Conservation (phyloP, 177 flowering plant genomes). For the Vitis hybrid region DNA sequence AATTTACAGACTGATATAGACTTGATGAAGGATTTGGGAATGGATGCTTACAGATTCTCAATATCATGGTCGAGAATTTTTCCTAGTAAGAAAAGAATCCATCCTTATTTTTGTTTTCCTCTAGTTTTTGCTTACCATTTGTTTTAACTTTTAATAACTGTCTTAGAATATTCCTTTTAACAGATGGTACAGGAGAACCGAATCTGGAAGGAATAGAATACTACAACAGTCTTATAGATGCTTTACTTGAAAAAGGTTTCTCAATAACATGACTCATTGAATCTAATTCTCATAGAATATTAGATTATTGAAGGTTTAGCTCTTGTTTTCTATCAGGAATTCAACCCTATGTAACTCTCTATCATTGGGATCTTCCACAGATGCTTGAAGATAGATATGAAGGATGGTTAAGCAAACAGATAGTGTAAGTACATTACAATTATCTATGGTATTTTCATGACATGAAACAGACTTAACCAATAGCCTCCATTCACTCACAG, state of each 20-base stretch:
- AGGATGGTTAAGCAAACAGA: conserved; percentile 63
- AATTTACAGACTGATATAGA: conserved; percentile 66
- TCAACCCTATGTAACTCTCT: conserved; percentile 69
- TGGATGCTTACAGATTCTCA: conserved; percentile 94
- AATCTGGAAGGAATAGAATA: conserved; percentile 69
- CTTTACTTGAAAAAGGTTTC: conserved; percentile 72
- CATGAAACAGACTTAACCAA: background rate
- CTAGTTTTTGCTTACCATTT: background rate
- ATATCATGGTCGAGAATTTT: conserved; percentile 91
- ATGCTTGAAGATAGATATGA: conserved; percentile 64
- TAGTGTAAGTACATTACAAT: conserved; percentile 48
- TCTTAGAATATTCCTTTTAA: conserved; percentile 1
- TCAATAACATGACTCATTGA: background rate
- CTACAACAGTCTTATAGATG: conserved; percentile 81
- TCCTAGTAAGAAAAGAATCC: conserved; percentile 53
- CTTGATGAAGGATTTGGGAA: conserved; percentile 82
- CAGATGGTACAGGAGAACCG: conserved; percentile 85
- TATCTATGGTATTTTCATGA: background rate
- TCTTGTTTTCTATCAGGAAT: conserved; percentile 47
- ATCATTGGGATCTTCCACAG: conserved; percentile 94
- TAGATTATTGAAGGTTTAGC: background rate
- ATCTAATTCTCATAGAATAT: background rate
- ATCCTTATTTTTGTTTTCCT: background rate
- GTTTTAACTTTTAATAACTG: background rate
- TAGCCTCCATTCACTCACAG: conserved; percentile 28